These are phyloP conservation scores for Yarrowia alimentaria DNA, from an alignment of 805 yeast species.

Conservation along the genomic window DNA sequence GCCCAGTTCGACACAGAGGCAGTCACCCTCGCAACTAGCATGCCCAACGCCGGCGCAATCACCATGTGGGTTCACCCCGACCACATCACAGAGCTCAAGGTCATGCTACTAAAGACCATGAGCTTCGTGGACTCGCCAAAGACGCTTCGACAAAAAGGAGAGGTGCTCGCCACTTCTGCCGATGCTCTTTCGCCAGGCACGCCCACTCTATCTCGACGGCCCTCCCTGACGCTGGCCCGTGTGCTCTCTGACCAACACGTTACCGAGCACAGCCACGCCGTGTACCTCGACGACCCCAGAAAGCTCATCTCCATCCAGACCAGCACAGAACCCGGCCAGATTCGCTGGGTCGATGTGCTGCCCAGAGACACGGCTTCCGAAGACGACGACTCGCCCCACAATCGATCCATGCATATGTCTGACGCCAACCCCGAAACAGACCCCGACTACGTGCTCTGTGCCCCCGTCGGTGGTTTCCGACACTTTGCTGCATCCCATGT, in stretches of 20 bases:
- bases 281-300: constrained; percentile 43
- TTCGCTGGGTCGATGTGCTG: constrained; percentile 34
- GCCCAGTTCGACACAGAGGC: constrained; percentile 40
- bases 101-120: constrained; percentile 42
- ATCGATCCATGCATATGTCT: constrained; percentile 7
- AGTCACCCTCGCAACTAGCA: constrained; percentile 33
- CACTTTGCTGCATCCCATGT: constrained; percentile 35
- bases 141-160: constrained; percentile 18
- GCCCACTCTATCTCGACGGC: constrained; percentile 5
- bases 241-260: constrained; percentile 13
- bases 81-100: constrained; percentile 53
- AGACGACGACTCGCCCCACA: background rate
- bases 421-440: constrained; percentile 6
- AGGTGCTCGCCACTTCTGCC: constrained; percentile 19
- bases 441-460: constrained; percentile 36
- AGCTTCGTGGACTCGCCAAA: constrained; percentile 21
- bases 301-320: constrained; percentile 40
- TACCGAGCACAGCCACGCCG: constrained; percentile 31
- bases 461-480: constrained; percentile 44
- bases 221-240: constrained; percentile 9
- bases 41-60: constrained; percentile 41
- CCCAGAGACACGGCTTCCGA: constrained; percentile 7
- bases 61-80: constrained; percentile 60
- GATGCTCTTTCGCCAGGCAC: background rate
- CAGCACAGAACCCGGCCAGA: constrained; percentile 44